Evolutionary conservation across 768 basidiomycete genomes (phyloP).

Genomic region (Dioszegia crocea): DNA sequence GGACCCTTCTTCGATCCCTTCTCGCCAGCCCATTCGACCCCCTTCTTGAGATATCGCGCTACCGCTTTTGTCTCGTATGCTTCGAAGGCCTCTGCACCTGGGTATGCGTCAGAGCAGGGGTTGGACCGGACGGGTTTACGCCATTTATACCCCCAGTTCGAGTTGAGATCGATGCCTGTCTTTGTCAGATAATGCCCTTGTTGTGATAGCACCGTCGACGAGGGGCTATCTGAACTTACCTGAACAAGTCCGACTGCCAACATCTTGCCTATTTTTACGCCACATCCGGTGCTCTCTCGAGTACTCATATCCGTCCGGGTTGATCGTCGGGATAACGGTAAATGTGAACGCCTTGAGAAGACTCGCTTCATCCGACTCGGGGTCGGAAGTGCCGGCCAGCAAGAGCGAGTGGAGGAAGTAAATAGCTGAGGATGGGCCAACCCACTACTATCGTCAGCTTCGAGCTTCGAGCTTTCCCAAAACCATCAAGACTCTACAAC

Average conservation of each 20-base stretch:
- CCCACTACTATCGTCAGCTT: conserved; percentile 59
- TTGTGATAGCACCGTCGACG: no score
- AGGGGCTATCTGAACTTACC: no score
- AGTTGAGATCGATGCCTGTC: conserved; percentile 76
- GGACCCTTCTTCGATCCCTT: conserved; percentile 8
- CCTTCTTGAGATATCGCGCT: conserved; percentile 60
- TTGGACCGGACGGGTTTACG: conserved; percentile 50
- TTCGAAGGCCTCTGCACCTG: conserved; percentile 70
- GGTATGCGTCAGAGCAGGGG: conserved; percentile 72
- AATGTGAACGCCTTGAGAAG: conserved; percentile 57
- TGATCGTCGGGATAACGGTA: conserved; percentile 47
- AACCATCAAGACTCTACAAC: conserved; percentile 24
- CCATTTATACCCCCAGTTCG: conserved; percentile 74
- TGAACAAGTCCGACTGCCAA: conserved; percentile 50
- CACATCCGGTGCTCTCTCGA: conserved; percentile 64
- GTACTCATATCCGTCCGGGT: conserved; percentile 51
- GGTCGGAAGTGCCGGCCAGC: conserved; percentile 49
- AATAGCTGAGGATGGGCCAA: conserved; percentile 67
- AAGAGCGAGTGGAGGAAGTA: conserved; percentile 71
- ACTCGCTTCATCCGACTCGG: conserved; percentile 51
- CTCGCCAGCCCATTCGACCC: conserved; percentile 9
- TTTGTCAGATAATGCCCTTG: no score
- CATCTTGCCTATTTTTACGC: conserved; percentile 47
- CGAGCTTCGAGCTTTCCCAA: neutral
- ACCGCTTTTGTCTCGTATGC: conserved; percentile 71